Base-by-base conservation (phyloP, 495 filamentous ascomycete genomes). In the Penicillium arizonense region DNA sequence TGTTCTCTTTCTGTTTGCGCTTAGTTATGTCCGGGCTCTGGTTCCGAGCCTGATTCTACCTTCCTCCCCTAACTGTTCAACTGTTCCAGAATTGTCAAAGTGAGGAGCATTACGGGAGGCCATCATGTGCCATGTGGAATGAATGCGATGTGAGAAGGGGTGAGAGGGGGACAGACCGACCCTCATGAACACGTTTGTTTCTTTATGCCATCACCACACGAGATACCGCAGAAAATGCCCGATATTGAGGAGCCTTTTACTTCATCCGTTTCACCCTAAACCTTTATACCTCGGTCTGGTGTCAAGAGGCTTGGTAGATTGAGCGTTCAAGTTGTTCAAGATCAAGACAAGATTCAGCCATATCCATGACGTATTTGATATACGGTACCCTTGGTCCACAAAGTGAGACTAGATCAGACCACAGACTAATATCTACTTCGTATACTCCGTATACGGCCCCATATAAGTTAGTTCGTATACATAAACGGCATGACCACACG, bases 221-320 rank as follows among this genome's bases (percentile, higher is more conserved):
- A 67, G 61, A 64, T 67, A 67, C 63, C 61, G 63, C 63, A 65
- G 62, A 64, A 61, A 64, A 61, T 59, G 63, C 61, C 59, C 56
- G 62, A 44, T 61, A 63, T 67, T 67, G 61, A 67, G 57, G 63
- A 67, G 61, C 55, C 46, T 61, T 58, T 61, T 11, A 35, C 32
- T 30, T 30, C 28, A 30, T 7, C 28, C 28, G 8, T 30, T 30
- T 30, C 28, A 30, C 9, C 28, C 7, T 2, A 30, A 30, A 18
- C 18, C 18, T 18, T 7, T 30, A 30, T 30, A 30, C 8, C 28
- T 30, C 28, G 28, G 28, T 24, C 4, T 6, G 5, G 23, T 6
- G 4, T 24, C 23, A 9, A 6, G 28, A 30, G 28, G 28, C 28
- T 30, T 30, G 28, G 28, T 30, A 30, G 28, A 30, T 8, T 30